Evolutionary conservation across 331 rosid genomes (phyloP).

Genomic region (Cucumis variabilis): DNA sequence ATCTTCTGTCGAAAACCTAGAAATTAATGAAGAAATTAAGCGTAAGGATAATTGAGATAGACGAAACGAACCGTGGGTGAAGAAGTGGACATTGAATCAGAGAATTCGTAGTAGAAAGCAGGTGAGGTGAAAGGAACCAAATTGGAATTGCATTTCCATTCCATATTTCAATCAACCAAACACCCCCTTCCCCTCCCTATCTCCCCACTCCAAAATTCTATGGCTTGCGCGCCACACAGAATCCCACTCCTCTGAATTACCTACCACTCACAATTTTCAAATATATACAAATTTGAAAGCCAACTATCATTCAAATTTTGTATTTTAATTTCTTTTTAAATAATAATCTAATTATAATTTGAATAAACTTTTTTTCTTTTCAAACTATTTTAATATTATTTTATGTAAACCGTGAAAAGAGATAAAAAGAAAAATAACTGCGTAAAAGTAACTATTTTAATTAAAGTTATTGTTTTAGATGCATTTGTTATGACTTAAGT

Average conservation of each 20-base stretch:
- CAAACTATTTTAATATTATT: too few species aligned
- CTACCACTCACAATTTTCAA: too few species aligned
- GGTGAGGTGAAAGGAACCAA: conserved; percentile 24
- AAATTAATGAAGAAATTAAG: not conserved
- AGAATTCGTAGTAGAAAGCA: conserved; percentile 25
- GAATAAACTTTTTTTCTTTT: too few species aligned
- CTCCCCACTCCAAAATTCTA: not conserved
- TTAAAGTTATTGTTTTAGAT: too few species aligned
- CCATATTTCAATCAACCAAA: not conserved
- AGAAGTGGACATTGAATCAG: conserved; percentile 31
- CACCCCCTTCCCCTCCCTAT: not conserved
- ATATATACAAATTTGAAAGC: too few species aligned
- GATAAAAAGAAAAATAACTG: too few species aligned
- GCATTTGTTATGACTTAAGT: too few species aligned
- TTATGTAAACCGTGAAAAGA: too few species aligned
- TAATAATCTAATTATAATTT: too few species aligned
- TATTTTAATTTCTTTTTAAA: too few species aligned
- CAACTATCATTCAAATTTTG: too few species aligned
- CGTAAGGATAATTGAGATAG: not conserved
- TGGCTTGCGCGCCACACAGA: not conserved
- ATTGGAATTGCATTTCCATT: conserved; percentile 31
- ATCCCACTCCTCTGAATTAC: not conserved
- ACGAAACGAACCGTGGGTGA: conserved; percentile 38
- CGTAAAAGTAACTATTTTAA: too few species aligned
- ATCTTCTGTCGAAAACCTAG: not conserved